These are phyloP conservation scores for Pisolithus marmoratus DNA, from an alignment of 768 basidiomycete species.

Conservation along the genomic window DNA sequence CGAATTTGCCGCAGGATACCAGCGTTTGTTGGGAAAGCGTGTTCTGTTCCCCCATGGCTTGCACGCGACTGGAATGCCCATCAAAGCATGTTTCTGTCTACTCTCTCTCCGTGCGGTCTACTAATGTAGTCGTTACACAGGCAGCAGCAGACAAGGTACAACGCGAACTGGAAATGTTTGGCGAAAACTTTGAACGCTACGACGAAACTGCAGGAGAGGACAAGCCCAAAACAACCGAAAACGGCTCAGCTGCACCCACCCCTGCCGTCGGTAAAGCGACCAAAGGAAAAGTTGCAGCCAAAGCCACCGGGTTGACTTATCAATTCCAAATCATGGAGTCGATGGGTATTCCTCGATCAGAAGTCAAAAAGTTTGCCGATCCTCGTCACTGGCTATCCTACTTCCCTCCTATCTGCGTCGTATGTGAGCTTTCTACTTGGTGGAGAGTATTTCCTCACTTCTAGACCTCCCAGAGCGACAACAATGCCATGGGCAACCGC, in stretches of 20 bases:
- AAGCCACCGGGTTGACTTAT: conserved; percentile 89
- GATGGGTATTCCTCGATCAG: conserved; percentile 78
- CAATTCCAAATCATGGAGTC: conserved; percentile 99
- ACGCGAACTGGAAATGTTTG: conserved; percentile 95
- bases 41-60: conserved; percentile 97
- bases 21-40: conserved; percentile 91
- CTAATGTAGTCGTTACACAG: conserved; percentile 33
- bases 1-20: conserved; percentile 93
- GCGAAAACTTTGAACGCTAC: conserved; percentile 72
- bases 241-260: conserved; percentile 32
- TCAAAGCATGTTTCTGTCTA: conserved; percentile 65
- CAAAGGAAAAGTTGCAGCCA: conserved; percentile 92
- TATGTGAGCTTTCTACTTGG: conserved; percentile 29
- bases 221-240: conserved; percentile 35
- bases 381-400: conserved; percentile 89
- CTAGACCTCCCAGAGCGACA: conserved; percentile 45
- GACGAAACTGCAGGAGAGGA: conserved; percentile 40
- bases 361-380: conserved; percentile 96
- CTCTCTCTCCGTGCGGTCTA: background rate
- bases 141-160: conserved; percentile 97
- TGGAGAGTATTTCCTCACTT: background rate
- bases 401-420: conserved; percentile 94
- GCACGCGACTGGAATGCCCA: conserved; percentile 98
- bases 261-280: conserved; percentile 76
- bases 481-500: conserved; percentile 85